Conservation (phyloP, 1,139 yeast genomes). For the Magnusiomyces suaveolens region DNA sequence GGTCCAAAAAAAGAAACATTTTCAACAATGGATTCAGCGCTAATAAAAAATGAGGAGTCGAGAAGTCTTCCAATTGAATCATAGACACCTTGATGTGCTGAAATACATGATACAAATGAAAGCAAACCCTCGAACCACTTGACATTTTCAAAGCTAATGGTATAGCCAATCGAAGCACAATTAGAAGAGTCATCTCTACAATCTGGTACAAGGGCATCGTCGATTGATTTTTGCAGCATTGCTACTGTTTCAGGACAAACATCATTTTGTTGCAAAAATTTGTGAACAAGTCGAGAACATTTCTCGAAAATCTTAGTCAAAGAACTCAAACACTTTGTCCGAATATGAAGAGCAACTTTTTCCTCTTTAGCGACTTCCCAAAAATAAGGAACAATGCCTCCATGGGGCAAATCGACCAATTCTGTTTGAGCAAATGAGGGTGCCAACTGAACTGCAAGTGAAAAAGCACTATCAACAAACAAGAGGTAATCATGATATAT, state of each 20-base stretch:
- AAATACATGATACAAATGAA: slow-evolving; percentile 54
- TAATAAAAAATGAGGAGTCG: slow-evolving; percentile 64
- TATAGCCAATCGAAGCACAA: slow-evolving; percentile 47
- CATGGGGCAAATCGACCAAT: slow-evolving; percentile 36
- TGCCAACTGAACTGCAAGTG: slow-evolving; percentile 30
- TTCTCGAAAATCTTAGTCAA: slow-evolving; percentile 46
- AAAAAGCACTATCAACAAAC: slow-evolving; percentile 23
- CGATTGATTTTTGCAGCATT: slow-evolving; percentile 57
- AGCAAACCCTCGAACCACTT: slow-evolving; percentile 38
- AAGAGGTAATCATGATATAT: slow-evolving; percentile 32
- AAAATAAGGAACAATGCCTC: slow-evolving; percentile 64
- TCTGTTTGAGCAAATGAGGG: neutral
- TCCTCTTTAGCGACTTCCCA: slow-evolving; percentile 50
- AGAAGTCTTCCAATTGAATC: slow-evolving; percentile 77
- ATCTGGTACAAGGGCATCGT: slow-evolving; percentile 46
- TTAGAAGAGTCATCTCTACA: slow-evolving; percentile 44
- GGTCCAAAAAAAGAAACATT: slow-evolving; percentile 61
- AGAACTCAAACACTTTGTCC: slow-evolving; percentile 58
- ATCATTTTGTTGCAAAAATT: slow-evolving; percentile 48
- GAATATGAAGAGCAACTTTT: slow-evolving; percentile 44
- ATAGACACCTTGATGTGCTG: slow-evolving; percentile 60
- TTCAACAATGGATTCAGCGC: slow-evolving; percentile 51
- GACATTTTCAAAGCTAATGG: slow-evolving; percentile 57
- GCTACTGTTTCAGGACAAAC: slow-evolving; percentile 60
- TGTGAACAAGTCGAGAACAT: slow-evolving; percentile 41